These are phyloP conservation scores for Drechslerella dactyloides DNA, from an alignment of 2,329 filamentous ascomycete genomes.

Conservation along the genomic window DNA sequence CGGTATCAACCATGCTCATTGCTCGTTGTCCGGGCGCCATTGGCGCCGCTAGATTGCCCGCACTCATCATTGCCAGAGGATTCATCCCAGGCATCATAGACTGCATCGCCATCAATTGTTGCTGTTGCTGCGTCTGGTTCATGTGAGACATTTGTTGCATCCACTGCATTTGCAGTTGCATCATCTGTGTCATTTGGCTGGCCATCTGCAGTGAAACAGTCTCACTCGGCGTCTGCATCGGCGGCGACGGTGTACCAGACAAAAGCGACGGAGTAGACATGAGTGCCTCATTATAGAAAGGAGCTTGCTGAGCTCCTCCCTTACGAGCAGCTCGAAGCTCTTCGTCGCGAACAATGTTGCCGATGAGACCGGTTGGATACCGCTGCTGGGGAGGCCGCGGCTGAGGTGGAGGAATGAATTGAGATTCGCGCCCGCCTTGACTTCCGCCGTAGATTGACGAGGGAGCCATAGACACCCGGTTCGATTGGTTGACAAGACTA, in stretches of 20 bases:
- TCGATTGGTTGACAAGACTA: conserved; percentile 72
- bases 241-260: conserved; percentile 27
- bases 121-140: conserved; percentile 54
- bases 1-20: conserved; percentile 83
- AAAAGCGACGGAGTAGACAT: conserved; percentile 52
- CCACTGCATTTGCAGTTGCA: conserved; percentile 94
- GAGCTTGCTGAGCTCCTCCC: conserved; percentile 41
- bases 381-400: conserved; percentile 56
- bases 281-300: conserved; percentile 52
- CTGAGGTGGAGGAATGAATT: conserved; percentile 52
- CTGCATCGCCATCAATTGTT: conserved; percentile 54
- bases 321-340: conserved; percentile 49
- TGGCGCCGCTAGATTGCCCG: conserved; percentile 51
- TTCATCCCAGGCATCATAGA: conserved; percentile 56
- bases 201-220: conserved; percentile 80
- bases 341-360: conserved; percentile 74
- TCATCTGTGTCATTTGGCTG: conserved; percentile 83
- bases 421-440: conserved; percentile 56
- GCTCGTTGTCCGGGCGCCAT: conserved; percentile 65
- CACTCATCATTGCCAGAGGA: conserved; percentile 56
- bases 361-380: conserved; percentile 79
- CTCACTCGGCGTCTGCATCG: conserved; percentile 67
- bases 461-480: conserved; percentile 74
- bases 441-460: conserved; percentile 59
- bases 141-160: conserved; percentile 67